Conservation (phyloP, 306 rosid genomes). For the Fragaria nilgerrensis region DNA sequence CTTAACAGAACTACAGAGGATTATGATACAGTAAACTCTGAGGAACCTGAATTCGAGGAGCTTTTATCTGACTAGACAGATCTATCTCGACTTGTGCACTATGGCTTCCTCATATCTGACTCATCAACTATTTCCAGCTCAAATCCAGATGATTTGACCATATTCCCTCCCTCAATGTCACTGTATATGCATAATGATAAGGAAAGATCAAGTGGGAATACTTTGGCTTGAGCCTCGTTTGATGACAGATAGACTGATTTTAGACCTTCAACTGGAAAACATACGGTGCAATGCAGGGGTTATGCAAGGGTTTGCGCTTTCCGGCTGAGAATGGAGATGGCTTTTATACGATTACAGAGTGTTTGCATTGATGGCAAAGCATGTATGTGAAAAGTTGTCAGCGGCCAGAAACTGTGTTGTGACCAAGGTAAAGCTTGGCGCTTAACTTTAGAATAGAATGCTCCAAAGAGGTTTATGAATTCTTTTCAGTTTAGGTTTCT, state of each 20-base stretch:
- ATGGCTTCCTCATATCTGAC: slow-evolving; percentile 15
- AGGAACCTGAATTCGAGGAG: slow-evolving; percentile 88
- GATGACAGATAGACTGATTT: slow-evolving; percentile 10
- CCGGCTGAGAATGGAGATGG: not conserved
- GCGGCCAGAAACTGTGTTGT: slow-evolving; percentile 15
- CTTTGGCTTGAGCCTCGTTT: not conserved
- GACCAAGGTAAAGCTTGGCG: slow-evolving; percentile 6
- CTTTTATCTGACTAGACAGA: slow-evolving; percentile 69
- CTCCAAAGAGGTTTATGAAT: not conserved
- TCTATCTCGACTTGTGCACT: slow-evolving; percentile 12
- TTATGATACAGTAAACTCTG: slow-evolving; percentile 60
- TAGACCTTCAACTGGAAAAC: slow-evolving; percentile 16
- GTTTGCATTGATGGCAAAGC: not conserved
- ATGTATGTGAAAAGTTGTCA: not conserved
- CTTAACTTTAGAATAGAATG: not conserved
- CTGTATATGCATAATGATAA: slow-evolving; percentile 26
- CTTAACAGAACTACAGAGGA: slow-evolving; percentile 55
- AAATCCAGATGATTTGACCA: slow-evolving; percentile 9
- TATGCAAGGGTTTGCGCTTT: not conserved
- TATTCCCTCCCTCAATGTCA: not conserved
- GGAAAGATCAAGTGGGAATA: slow-evolving; percentile 25
- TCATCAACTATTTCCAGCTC: slow-evolving; percentile 24
- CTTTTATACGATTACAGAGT: not conserved
- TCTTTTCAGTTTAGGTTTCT: not conserved
- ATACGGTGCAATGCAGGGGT: slow-evolving; percentile 13